Conservation (phyloP, 495 filamentous ascomycete genomes). For the Aspergillus sparsus region DNA sequence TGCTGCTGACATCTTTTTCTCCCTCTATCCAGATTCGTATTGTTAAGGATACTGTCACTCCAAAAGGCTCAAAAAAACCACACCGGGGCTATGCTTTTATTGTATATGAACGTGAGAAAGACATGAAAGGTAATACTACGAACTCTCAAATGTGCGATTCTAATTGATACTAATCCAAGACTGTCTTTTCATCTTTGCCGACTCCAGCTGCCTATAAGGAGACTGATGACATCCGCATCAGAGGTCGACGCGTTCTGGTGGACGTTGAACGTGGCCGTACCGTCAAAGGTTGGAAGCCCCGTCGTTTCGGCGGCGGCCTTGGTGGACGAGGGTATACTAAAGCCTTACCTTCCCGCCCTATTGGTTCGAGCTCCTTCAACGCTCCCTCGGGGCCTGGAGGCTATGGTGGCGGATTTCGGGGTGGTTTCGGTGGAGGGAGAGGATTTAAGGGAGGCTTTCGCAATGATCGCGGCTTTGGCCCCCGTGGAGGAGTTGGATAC, state of each 20-base stretch:
- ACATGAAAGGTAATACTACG: conserved; percentile 90
- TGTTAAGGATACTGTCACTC: conserved; percentile 65
- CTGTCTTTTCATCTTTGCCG: conserved; percentile 16
- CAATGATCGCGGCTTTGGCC: conserved; percentile 59
- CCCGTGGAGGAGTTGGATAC: conserved; percentile 62
- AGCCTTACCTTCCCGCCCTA: conserved; percentile 69
- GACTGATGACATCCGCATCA: conserved; percentile 89
- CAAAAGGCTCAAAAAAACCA: conserved; percentile 78
- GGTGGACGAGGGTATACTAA: conserved; percentile 94
- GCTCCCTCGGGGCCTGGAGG: conserved; percentile 68
- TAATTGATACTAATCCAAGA: conserved; percentile 38
- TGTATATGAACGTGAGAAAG: conserved; percentile 94
- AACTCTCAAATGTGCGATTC: conserved; percentile 13
- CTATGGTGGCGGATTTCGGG: conserved; percentile 67
- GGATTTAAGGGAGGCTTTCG: conserved; percentile 62
- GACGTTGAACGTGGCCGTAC: conserved; percentile 97
- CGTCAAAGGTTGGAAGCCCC: conserved; percentile 90
- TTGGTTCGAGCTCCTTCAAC: conserved; percentile 55
- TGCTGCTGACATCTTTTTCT: too few relatives aligned
- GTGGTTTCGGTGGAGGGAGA: conserved; percentile 53
- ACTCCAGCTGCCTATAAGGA: conserved; percentile 75
- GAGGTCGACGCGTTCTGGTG: conserved; percentile 85
- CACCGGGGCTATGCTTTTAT: conserved; percentile 95
- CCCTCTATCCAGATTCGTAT: conserved; percentile 71
- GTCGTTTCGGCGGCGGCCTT: conserved; percentile 87